Evolutionary conservation across 306 rosid species (phyloP).

Genomic region (Gastrolobium bilobum): DNA sequence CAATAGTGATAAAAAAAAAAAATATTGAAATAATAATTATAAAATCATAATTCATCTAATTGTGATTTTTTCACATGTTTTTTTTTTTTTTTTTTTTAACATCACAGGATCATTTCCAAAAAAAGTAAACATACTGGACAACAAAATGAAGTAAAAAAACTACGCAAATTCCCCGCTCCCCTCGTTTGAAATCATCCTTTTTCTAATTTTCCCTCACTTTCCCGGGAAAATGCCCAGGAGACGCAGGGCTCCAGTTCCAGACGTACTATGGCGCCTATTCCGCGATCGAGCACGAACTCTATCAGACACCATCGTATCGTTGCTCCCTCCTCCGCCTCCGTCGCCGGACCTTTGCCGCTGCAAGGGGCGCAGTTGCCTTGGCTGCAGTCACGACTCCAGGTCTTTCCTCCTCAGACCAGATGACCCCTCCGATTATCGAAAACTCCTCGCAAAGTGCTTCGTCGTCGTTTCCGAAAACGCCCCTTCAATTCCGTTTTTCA

Average conservation of each 20-base stretch:
- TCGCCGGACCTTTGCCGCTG: slow-evolving; percentile 60
- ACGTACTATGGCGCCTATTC: slow-evolving; percentile 74
- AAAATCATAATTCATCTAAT: no score
- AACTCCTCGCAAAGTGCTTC: slow-evolving; percentile 60
- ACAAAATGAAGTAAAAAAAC: no score
- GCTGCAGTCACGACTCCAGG: slow-evolving; percentile 48
- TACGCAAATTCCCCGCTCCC: background rate
- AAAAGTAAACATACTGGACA: no score
- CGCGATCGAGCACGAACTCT: slow-evolving; percentile 59
- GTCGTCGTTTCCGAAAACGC: slow-evolving; percentile 61
- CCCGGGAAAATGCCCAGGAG: slow-evolving; percentile 63
- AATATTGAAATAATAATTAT: no score
- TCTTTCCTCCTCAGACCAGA: slow-evolving; percentile 63
- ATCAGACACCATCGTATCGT: slow-evolving; percentile 53
- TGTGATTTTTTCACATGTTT: no score
- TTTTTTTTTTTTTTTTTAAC: no score
- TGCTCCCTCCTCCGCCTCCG: slow-evolving; percentile 61
- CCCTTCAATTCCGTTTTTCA: slow-evolving; percentile 44
- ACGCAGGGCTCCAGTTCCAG: slow-evolving; percentile 61
- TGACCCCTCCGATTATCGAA: slow-evolving; percentile 67
- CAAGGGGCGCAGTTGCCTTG: slow-evolving; percentile 56
- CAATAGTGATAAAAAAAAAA: no score
- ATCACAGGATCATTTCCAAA: no score
- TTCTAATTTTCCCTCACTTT: slow-evolving; percentile 20
- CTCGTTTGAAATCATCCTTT: background rate